Percentiles rank a stretch among this genome's conserved stretches.
phyloP scores from a whole-genome alignment of 1,284 basidiomycete species.

The Caloboletus inedulis region DNA sequence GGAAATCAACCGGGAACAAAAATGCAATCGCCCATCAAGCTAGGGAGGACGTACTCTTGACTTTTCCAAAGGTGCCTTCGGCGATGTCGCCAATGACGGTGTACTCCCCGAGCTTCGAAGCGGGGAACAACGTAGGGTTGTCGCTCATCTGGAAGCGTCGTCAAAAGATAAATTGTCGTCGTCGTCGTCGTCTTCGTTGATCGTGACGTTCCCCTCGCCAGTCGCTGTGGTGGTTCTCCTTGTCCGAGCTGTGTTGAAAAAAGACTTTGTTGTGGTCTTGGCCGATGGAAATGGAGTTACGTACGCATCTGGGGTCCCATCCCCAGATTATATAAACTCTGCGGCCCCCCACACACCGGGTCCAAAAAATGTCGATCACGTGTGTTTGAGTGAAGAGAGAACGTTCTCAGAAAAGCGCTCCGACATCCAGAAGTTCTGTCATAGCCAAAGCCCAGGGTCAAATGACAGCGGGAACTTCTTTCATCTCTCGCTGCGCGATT shows the following conservation, averaged over 20 bases:
- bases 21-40: slow-evolving; percentile 12
- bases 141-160: slow-evolving; percentile 26
- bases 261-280: slow-evolving; percentile 17
- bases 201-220: neutral
- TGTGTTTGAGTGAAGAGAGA: neutral
- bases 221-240: neutral
- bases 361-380: slow-evolving; percentile 9
- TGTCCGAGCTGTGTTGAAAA: slow-evolving; percentile 15
- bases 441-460: neutral
- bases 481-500: too few relatives aligned
- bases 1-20: slow-evolving; percentile 17
- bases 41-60: slow-evolving; percentile 78
- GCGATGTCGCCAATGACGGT: slow-evolving; percentile 73
- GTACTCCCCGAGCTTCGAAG: slow-evolving; percentile 77
- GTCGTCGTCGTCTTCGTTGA: slow-evolving; percentile 9
- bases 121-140: slow-evolving; percentile 36
- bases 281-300: slow-evolving; percentile 22
- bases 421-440: neutral
- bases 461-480: neutral
- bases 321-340: slow-evolving; percentile 22
- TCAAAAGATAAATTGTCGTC: slow-evolving; percentile 1
- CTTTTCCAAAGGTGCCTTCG: slow-evolving; percentile 95
- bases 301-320: slow-evolving; percentile 22
- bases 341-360: slow-evolving; percentile 11
- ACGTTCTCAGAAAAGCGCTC: neutral